Evolutionary conservation across 1,139 yeast species (phyloP).

Genomic region (Magnusiomyces fungicola): DNA sequence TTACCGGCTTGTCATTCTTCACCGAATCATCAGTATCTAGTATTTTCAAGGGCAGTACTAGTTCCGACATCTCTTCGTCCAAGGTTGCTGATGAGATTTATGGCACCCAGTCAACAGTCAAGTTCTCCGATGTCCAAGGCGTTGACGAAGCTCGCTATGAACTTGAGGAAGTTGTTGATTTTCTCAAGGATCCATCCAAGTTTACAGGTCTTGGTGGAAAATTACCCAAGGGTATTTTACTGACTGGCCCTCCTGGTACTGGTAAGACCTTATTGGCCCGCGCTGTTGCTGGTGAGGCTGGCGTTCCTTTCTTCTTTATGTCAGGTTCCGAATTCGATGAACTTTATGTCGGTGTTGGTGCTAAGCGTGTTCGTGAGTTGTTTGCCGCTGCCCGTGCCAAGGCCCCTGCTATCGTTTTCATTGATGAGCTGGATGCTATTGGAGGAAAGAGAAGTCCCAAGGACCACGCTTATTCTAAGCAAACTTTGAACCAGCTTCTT

Average conservation of each 20-base stretch:
- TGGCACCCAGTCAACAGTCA: slow-evolving; percentile 84
- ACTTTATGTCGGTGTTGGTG: slow-evolving; percentile 97
- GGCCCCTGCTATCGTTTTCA: slow-evolving; percentile 94
- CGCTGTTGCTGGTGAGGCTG: slow-evolving; percentile 99
- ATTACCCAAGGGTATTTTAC: slow-evolving; percentile 89
- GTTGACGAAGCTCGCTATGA: slow-evolving; percentile 98
- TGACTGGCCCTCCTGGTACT: slow-evolving; percentile 99
- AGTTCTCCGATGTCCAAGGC: slow-evolving; percentile 90
- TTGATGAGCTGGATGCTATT: slow-evolving; percentile 95
- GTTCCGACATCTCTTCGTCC: slow-evolving; percentile 44
- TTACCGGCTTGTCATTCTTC: slow-evolving; percentile 55
- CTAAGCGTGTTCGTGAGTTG: slow-evolving; percentile 91
- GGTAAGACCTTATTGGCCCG: slow-evolving; percentile 96
- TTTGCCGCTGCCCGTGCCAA: slow-evolving; percentile 89
- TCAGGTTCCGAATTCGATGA: slow-evolving; percentile 98
- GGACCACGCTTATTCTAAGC: slow-evolving; percentile 97
- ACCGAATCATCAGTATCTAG: slow-evolving; percentile 68
- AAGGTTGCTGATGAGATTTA: slow-evolving; percentile 31
- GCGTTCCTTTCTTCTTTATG: slow-evolving; percentile 97
- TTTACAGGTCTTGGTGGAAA: slow-evolving; percentile 97
- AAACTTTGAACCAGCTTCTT: slow-evolving; percentile 87
- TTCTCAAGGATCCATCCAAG: slow-evolving; percentile 89
- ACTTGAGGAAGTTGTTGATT: slow-evolving; percentile 92
- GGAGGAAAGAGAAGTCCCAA: slow-evolving; percentile 97
- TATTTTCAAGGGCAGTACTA: slow-evolving; percentile 68